Evolutionary conservation across 2,329 filamentous ascomycete genomes (phyloP), one percentile per base, ranked within the genome.

Genomic region (Rutstroemia sp.): DNA sequence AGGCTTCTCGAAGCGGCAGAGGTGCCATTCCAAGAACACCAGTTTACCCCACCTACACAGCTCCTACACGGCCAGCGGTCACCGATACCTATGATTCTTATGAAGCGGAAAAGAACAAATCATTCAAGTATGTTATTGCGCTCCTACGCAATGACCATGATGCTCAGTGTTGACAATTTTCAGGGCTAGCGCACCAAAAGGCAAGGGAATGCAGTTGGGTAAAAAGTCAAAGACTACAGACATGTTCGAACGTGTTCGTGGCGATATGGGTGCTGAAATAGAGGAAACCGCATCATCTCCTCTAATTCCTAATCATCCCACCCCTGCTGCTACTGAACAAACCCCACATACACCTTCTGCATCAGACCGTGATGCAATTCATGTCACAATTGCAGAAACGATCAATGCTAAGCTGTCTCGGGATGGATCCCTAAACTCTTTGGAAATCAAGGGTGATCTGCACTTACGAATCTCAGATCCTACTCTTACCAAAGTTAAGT

Each of bases 171-270:
- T 55, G 19, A 55, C 18, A 37, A 25, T 50, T 44, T 16, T 49
- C 62, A 82, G 78, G 68, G 75, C 80, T 51, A 70, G 82, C 67
- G 82, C 88, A 51, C 82, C 86, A 58, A 90, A 95, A 75, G 91
- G 90, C 67, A 99, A 99, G 78, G 94, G 94, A 65, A 99, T 99
- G 95, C 92, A 97, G 73, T 79, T 99, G 57, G 94, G 94, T 74
- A 97, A 97, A 79, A 99, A 99, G 77, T 95, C 90, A 59, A 97
- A 97, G 78, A 92, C 90, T 21, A 95, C 88, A 30, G 92, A 95
- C 72, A 96, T 97, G 80, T 97, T 95, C 71, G 92, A 97, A 74
- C 88, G 92, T 67, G 92, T 99, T 37, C 87, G 91, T 63, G 90
- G 89, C 58, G 92, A 97, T 63, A 79, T 97, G 70, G 92, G 91